These are phyloP conservation scores for Claviceps sp. DNA, from an alignment of 2,329 filamentous ascomycete genomes.

Conservation along the genomic window DNA sequence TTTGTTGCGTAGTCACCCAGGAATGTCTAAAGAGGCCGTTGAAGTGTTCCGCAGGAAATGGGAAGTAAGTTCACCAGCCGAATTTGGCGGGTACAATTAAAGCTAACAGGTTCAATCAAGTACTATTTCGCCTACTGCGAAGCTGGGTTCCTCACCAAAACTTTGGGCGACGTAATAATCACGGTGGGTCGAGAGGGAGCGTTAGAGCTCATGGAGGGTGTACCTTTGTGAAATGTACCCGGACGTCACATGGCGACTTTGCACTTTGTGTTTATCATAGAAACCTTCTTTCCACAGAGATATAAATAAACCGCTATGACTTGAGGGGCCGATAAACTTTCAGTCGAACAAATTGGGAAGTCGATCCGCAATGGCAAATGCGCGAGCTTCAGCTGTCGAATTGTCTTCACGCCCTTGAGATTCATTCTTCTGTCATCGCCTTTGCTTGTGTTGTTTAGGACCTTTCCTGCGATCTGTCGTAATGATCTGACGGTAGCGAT, in stretches of 20 bases:
- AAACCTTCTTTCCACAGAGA: background rate
- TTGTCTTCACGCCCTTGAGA: background rate
- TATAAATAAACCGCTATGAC: background rate
- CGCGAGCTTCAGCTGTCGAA: background rate
- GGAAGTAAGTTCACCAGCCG: constrained; percentile 34
- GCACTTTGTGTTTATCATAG: background rate
- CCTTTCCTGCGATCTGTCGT: constrained; percentile 19
- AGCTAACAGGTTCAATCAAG: constrained; percentile 17
- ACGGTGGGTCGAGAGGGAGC: constrained; percentile 53
- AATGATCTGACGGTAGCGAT: constrained; percentile 38
- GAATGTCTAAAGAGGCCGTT: constrained; percentile 47
- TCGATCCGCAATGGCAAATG: background rate
- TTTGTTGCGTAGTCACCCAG: constrained; percentile 41
- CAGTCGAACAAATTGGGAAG: background rate
- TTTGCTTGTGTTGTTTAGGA: constrained; percentile 17
- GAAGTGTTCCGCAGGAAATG: constrained; percentile 59
- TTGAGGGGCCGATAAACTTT: background rate
- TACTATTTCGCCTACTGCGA: constrained; percentile 70
- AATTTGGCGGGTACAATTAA: background rate
- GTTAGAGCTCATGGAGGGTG: constrained; percentile 54
- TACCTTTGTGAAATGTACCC: constrained; percentile 38
- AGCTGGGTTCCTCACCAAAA: constrained; percentile 59
- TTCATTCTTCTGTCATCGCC: background rate
- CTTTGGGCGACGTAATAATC: constrained; percentile 58
- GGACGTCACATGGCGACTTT: background rate